phyloP scores from a whole-genome alignment of 371 early-diverging fungal species.

The Actinomortierella wolfii region DNA sequence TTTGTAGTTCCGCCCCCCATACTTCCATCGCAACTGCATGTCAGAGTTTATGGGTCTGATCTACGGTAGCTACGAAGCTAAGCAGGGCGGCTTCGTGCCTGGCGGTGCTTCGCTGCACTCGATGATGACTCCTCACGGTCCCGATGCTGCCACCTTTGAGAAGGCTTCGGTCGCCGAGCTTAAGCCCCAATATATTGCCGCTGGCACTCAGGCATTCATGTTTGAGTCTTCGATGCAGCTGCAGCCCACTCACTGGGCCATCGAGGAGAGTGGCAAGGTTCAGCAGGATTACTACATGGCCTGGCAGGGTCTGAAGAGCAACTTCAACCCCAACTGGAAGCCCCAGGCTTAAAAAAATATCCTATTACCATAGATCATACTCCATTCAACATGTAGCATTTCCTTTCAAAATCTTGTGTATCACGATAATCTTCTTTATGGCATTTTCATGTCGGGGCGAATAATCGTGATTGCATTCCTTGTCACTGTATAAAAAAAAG shows the following conservation, averaged over 20 bases:
- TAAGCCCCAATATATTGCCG: conserved; percentile 79
- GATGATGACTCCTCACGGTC: conserved; percentile 94
- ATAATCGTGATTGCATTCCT: too few relatives aligned
- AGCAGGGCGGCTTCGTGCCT: conserved; percentile 87
- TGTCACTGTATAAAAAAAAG: too few relatives aligned
- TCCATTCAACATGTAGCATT: too few relatives aligned
- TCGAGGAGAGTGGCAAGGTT: conserved; percentile 70
- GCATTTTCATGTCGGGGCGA: too few relatives aligned
- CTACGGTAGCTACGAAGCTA: conserved; percentile 92
- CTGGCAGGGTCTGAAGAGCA: conserved; percentile 67
- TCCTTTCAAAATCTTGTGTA: too few relatives aligned
- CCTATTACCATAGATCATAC: too few relatives aligned
- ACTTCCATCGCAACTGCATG: conserved; percentile 95
- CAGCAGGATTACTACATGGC: conserved; percentile 81
- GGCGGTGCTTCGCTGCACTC: conserved; percentile 92
- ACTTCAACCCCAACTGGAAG: conserved; percentile 56
- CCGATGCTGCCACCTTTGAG: conserved; percentile 85
- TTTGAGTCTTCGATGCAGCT: conserved; percentile 90
- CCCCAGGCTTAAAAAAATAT: neutral
- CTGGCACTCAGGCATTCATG: conserved; percentile 93
- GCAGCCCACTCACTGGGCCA: conserved; percentile 85
- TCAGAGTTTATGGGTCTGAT: conserved; percentile 98
- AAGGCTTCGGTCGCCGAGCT: conserved; percentile 76
- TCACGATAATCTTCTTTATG: too few relatives aligned
- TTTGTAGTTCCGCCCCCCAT: conserved; percentile 88